Evolutionary conservation across 106 monocot species (phyloP).

Genomic region (Dioscorea alata): DNA sequence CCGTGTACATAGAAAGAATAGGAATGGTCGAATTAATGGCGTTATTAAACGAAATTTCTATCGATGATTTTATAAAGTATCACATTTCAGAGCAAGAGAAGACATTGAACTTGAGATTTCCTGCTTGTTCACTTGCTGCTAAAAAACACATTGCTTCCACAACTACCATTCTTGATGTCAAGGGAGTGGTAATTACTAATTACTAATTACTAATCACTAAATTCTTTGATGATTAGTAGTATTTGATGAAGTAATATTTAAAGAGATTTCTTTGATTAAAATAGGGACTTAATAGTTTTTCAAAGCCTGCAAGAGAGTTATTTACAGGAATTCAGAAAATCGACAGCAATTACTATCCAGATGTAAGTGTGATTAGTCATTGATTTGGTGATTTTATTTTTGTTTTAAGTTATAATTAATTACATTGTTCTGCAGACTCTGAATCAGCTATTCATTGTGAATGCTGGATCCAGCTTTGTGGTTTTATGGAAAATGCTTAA

Average conservation of each 20-base stretch:
- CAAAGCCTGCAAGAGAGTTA: slow-evolving; percentile 56
- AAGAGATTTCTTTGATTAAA: slow-evolving; percentile 4
- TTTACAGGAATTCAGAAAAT: slow-evolving; percentile 65
- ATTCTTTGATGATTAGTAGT: no score
- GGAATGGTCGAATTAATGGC: slow-evolving; percentile 37
- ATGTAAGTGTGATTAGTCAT: slow-evolving; percentile 21
- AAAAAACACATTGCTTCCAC: slow-evolving; percentile 47
- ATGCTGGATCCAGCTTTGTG: slow-evolving; percentile 64
- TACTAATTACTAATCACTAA: not conserved
- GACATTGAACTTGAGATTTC: slow-evolving; percentile 47
- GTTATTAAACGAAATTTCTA: slow-evolving; percentile 33
- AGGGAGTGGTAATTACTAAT: slow-evolving; percentile 48
- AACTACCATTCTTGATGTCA: slow-evolving; percentile 52
- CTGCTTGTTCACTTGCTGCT: slow-evolving; percentile 62
- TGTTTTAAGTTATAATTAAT: not conserved
- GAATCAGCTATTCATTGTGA: slow-evolving; percentile 48
- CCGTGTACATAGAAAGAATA: slow-evolving; percentile 67
- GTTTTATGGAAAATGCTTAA: slow-evolving; percentile 49
- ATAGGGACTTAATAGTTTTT: slow-evolving; percentile 47
- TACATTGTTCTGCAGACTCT: slow-evolving; percentile 29
- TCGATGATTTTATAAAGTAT: slow-evolving; percentile 54
- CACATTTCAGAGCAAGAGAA: slow-evolving; percentile 66
- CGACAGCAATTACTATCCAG: slow-evolving; percentile 71
- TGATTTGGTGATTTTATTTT: not conserved
- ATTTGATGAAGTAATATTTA: not conserved